These are phyloP conservation scores for Zizania palustris DNA, from an alignment of 202 grass and related monocot species.

Conservation along the genomic window DNA sequence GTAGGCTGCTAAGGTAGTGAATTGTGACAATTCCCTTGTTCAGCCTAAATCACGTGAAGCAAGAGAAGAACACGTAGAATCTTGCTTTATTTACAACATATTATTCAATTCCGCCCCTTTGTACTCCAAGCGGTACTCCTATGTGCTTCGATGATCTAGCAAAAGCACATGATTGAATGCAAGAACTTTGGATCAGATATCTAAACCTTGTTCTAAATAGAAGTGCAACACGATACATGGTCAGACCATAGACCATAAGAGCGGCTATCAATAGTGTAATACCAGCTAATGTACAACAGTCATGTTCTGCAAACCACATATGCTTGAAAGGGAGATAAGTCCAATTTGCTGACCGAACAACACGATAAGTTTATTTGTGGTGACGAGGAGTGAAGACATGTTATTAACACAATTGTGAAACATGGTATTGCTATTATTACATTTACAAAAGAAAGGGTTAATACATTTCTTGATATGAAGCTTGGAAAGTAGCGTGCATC, in stretches of 20 bases:
- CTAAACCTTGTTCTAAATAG: too few relatives aligned
- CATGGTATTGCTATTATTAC: neutral
- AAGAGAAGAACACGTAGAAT: too few relatives aligned
- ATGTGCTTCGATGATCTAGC: too few relatives aligned
- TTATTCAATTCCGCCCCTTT: too few relatives aligned
- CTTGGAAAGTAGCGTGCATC: slow-evolving; percentile 69
- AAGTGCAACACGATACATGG: too few relatives aligned
- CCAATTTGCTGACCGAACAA: slow-evolving; percentile 83
- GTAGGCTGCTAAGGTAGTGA: too few relatives aligned
- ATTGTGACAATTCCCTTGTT: too few relatives aligned
- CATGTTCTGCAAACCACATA: slow-evolving; percentile 72
- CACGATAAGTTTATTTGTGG: slow-evolving; percentile 92
- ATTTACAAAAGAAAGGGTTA: neutral
- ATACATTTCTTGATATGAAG: slow-evolving; percentile 91
- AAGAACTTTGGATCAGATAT: too few relatives aligned
- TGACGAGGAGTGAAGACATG: neutral
- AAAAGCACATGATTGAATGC: too few relatives aligned
- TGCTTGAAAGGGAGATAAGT: slow-evolving; percentile 75
- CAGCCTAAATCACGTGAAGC: too few relatives aligned
- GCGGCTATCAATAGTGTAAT: slow-evolving; percentile 63
- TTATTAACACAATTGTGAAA: slow-evolving; percentile 24
- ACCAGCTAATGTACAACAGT: slow-evolving; percentile 67
- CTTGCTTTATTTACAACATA: too few relatives aligned
- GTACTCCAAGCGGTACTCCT: too few relatives aligned
- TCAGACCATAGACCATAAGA: slow-evolving; percentile 75